Evolutionary conservation across 805 yeast genomes (phyloP).

Genomic region (Candida taoyuanica): DNA sequence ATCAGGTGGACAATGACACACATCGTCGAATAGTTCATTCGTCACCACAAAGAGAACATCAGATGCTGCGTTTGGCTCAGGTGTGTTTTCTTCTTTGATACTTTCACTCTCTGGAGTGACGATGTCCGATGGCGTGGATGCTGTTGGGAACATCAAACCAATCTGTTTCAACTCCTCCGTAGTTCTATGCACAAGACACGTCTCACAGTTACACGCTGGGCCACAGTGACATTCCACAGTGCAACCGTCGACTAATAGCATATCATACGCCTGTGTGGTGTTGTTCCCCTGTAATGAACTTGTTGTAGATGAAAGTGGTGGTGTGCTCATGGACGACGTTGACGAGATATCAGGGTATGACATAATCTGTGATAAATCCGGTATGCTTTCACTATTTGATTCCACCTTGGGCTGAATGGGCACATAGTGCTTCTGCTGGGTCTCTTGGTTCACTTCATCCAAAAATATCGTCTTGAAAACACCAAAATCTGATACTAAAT

Average conservation of each 20-base stretch:
- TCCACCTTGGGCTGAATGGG: conserved; percentile 4
- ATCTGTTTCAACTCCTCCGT: conserved; percentile 23
- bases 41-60: conserved; percentile 2
- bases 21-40: conserved; percentile 6
- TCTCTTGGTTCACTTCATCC: conserved; percentile 6
- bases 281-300: too few relatives aligned
- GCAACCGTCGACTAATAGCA: conserved; percentile 23
- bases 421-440: background rate
- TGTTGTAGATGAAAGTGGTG: too few relatives aligned
- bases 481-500: conserved; percentile 4
- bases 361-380: background rate
- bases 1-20: conserved; percentile 7
- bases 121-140: background rate
- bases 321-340: too few relatives aligned
- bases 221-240: conserved; percentile 27
- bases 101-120: background rate
- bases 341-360: background rate
- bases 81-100: background rate
- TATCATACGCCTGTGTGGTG: conserved; percentile 13
- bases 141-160: conserved; percentile 18
- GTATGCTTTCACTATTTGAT: background rate
- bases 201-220: conserved; percentile 23
- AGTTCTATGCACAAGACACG: conserved; percentile 26
- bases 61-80: conserved; percentile 2
- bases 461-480: conserved; percentile 18